Conservation (phyloP, 2,329 filamentous ascomycete genomes). For the Emericellopsis cladophorae region DNA sequence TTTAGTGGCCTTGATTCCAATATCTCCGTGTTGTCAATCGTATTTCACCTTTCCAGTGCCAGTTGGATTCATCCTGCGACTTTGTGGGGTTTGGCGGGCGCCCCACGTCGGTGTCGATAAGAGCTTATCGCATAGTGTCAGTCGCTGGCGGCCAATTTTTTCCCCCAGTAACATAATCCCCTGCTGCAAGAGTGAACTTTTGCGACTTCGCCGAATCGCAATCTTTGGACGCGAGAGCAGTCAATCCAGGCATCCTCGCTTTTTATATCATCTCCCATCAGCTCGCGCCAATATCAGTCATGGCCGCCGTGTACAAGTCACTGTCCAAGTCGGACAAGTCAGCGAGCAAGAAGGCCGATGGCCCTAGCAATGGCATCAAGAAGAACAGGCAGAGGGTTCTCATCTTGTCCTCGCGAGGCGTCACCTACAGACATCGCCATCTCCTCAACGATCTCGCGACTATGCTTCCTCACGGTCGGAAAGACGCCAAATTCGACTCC, state of each 20-base stretch:
- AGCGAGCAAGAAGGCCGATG: conserved; percentile 36
- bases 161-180: background rate
- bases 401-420: conserved; percentile 83
- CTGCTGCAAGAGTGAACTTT: background rate
- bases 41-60: too few relatives aligned
- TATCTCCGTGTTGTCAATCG: too few relatives aligned
- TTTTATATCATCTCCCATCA: background rate
- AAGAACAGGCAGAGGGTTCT: conserved; percentile 69
- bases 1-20: too few relatives aligned
- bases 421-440: conserved; percentile 86
- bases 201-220: background rate
- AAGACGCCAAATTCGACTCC: conserved; percentile 93
- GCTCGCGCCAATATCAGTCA: conserved; percentile 15
- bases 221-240: conserved; percentile 7
- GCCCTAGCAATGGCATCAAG: conserved; percentile 32
- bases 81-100: too few relatives aligned
- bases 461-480: conserved; percentile 82
- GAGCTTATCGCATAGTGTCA: conserved; percentile 2
- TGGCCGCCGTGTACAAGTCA: conserved; percentile 67
- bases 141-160: conserved; percentile 1
- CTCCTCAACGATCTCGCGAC: conserved; percentile 79
- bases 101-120: conserved; percentile 2
- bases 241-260: background rate
- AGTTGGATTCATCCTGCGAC: too few relatives aligned
- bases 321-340: conserved; percentile 46